Percentiles rank a stretch among this genome's conserved stretches.
Conservation (phyloP, 108 stramenopile species). For the Discostella pseudostelligera region DNA sequence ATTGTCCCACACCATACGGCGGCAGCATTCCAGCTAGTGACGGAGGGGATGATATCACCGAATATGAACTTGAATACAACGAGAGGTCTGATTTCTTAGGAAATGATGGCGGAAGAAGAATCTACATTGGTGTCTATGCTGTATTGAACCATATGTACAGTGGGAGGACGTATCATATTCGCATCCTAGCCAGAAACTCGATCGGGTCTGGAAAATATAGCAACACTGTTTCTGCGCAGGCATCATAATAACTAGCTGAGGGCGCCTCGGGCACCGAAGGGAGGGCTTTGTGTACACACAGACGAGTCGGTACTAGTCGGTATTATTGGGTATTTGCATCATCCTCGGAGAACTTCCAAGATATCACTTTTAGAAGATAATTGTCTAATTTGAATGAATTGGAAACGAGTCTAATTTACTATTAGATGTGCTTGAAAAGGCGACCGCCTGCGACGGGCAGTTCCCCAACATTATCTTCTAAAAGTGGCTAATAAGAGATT, state of each 20-base stretch:
- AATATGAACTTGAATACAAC: conserved; percentile 75
- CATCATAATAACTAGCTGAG: background rate
- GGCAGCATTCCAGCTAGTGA: conserved; percentile 56
- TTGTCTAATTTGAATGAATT: too few relatives aligned
- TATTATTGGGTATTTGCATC: too few relatives aligned
- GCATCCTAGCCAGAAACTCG: conserved; percentile 64
- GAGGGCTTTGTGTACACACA: too few relatives aligned
- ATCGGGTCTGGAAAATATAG: conserved; percentile 50
- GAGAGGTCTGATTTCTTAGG: conserved; percentile 53
- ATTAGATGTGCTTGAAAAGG: too few relatives aligned
- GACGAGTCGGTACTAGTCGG: too few relatives aligned
- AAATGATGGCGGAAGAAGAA: conserved; percentile 31
- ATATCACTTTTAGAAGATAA: too few relatives aligned
- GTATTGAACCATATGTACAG: conserved; percentile 43
- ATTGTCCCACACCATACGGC: conserved; percentile 73
- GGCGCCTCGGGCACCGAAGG: too few relatives aligned
- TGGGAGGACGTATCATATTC: conserved; percentile 54
- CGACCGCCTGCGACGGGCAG: too few relatives aligned
- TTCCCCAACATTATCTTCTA: too few relatives aligned
- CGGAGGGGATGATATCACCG: conserved; percentile 66
- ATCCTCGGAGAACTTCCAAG: too few relatives aligned
- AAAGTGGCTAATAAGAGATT: too few relatives aligned
- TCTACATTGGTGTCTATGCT: conserved; percentile 13
- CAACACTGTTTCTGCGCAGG: conserved; percentile 4
- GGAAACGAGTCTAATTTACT: too few relatives aligned